Percentiles rank a stretch among this genome's conserved stretches.
Evolutionary conservation across 805 yeast genomes (phyloP).

Genomic region (Yarrowia keelungensis): DNA sequence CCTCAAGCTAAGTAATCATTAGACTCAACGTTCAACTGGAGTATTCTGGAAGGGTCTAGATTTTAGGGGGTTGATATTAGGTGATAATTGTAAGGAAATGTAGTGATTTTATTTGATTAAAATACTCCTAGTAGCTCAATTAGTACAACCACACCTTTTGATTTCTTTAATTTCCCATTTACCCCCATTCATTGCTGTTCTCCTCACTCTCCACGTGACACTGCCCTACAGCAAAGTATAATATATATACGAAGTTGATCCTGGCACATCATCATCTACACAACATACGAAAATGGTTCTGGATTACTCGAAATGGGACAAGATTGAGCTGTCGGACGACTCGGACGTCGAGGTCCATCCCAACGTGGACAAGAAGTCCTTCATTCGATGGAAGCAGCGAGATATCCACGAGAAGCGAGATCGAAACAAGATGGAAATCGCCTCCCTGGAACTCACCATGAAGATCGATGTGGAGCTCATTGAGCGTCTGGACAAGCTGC

Average conservation of each 20-base stretch:
- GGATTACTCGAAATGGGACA: constrained; percentile 98
- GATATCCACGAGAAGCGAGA: constrained; percentile 93
- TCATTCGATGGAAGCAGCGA: constrained; percentile 95
- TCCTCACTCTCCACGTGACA: neutral
- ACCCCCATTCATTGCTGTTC: neutral
- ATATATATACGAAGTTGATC: neutral
- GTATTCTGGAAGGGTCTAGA: too few relatives aligned
- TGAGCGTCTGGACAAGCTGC: constrained; percentile 69
- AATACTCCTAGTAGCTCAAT: neutral
- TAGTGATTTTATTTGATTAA: too few relatives aligned
- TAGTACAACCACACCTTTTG: too few relatives aligned
- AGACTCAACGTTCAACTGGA: too few relatives aligned
- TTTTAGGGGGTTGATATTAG: neutral
- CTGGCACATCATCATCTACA: neutral
- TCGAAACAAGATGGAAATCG: constrained; percentile 79
- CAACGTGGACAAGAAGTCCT: constrained; percentile 91
- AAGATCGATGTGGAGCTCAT: constrained; percentile 82
- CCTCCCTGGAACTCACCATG: constrained; percentile 73
- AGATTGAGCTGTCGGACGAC: constrained; percentile 93
- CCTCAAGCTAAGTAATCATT: too few relatives aligned
- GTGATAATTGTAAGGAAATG: neutral
- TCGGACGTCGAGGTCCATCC: constrained; percentile 98
- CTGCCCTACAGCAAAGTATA: neutral
- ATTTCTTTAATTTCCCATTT: neutral
- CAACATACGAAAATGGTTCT: constrained; percentile 65